These are phyloP conservation scores for Tremella yokohamensis DNA, from an alignment of 768 basidiomycete species.

Conservation along the genomic window DNA sequence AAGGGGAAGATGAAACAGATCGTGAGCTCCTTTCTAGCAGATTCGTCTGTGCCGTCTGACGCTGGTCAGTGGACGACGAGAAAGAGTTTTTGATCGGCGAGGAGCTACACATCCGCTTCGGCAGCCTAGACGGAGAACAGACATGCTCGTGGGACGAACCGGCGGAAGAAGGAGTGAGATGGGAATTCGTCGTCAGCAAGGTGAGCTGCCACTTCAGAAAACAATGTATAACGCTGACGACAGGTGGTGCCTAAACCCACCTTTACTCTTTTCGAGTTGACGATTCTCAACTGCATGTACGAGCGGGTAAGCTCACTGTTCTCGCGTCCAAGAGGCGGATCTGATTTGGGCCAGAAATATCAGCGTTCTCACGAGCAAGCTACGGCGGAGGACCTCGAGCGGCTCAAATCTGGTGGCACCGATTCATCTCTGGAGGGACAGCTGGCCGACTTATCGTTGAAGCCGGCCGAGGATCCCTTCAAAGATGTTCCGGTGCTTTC, in stretches of 20 bases:
- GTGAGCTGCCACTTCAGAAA: slow-evolving; percentile 18
- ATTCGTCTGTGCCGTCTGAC: not conserved
- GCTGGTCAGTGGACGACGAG: slow-evolving; percentile 77
- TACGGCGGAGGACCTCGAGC: slow-evolving; percentile 64
- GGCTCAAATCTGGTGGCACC: slow-evolving; percentile 60
- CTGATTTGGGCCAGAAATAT: slow-evolving; percentile 63
- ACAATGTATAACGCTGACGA: slow-evolving; percentile 10
- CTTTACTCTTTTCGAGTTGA: slow-evolving; percentile 82
- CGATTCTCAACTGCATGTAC: slow-evolving; percentile 94
- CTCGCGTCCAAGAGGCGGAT: not conserved
- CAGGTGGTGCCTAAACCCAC: slow-evolving; percentile 66
- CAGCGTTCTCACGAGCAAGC: slow-evolving; percentile 66
- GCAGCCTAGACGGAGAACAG: slow-evolving; percentile 65
- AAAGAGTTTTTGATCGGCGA: slow-evolving; percentile 85
- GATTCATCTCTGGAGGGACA: too few species aligned
- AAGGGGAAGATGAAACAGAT: slow-evolving; percentile 76
- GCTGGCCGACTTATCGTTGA: not conserved
- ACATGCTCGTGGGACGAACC: slow-evolving; percentile 84
- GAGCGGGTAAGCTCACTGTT: slow-evolving; percentile 56
- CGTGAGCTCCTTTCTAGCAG: slow-evolving; percentile 50
- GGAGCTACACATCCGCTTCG: slow-evolving; percentile 78
- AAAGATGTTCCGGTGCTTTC: slow-evolving; percentile 43
- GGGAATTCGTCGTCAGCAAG: slow-evolving; percentile 70
- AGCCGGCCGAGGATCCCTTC: slow-evolving; percentile 39
- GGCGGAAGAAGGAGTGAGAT: slow-evolving; percentile 87